Evolutionary conservation across 306 rosid genomes (phyloP), one percentile per base, ranked within the genome.

Genomic region (Pyrus communis): DNA sequence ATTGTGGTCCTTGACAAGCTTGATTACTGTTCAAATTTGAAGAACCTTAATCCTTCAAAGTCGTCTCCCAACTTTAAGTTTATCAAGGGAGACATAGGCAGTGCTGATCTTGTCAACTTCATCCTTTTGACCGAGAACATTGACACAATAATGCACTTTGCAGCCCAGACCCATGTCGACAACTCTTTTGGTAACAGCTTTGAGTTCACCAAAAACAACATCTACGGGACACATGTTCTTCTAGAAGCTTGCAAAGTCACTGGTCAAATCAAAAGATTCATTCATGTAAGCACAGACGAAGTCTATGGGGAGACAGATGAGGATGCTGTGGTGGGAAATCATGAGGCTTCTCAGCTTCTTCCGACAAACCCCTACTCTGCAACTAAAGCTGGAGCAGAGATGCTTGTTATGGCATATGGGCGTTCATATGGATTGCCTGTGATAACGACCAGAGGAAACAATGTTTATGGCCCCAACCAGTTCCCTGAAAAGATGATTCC

Each of bases 81-180:
- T 83, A 74, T 88, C 79, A 88, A 88, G 77, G 92, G 92, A 27
- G 92, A 88, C 78, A 82, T 88, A 30, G 80, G 80, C 55, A 84
- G 88, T 63, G 88, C 90, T 23, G 90, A 88, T 59, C 76, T 88
- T 9, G 90, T 88, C 76, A 88, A 88, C 70, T 84, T 64, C 82
- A 80, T 86, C 79, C 81, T 88, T 30, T 78, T 86, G 35, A 69
- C 90, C 0, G 88, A 88, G 76, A 78, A 82, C 59, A 86, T 88
- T 63, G 92, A 88, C 67, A 88, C 92, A 25, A 86, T 88, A n/a
- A 86, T 88, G 90, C 90, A 88, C 80, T 88, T 86, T 68, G 92
- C 92, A 35, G 92, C 92, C 31, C 90, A 88, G 77, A 88, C 89
- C 19, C 92, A 86, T 66, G 92, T 88, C 2, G 92, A 86, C 54